Conservation (phyloP, 164 flowering plant species). For the Liquidambar formosana region DNA sequence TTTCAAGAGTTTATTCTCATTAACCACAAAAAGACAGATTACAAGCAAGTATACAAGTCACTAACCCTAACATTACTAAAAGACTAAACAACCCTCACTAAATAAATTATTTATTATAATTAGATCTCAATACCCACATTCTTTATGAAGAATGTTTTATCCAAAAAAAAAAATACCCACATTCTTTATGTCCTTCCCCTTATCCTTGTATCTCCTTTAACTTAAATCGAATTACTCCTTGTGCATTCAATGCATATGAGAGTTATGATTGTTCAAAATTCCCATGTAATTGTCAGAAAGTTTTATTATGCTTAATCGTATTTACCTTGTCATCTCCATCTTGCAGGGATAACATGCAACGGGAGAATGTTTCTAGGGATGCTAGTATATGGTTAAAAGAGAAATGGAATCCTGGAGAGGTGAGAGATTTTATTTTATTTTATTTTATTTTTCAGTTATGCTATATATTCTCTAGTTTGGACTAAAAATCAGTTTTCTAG, state of each 20-base stretch:
- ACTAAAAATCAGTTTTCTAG: too few species aligned
- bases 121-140: too few species aligned
- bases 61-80: too few species aligned
- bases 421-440: constrained; percentile 21
- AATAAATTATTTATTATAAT: too few species aligned
- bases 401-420: constrained; percentile 83
- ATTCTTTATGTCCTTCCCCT: background rate
- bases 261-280: background rate
- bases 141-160: too few species aligned
- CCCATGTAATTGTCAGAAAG: background rate
- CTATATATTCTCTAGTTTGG: too few species aligned
- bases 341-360: constrained; percentile 32
- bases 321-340: constrained; percentile 1
- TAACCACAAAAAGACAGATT: too few species aligned
- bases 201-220: background rate
- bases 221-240: background rate
- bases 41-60: too few species aligned
- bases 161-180: too few species aligned
- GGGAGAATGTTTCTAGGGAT: constrained; percentile 32
- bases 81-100: too few species aligned
- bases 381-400: constrained; percentile 63
- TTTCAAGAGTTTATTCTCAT: too few species aligned
- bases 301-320: background rate
- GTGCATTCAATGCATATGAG: background rate
- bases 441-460: background rate